Percentiles rank a stretch among this genome's conserved stretches.
Conservation (phyloP, 345 rosid species). For the Mangifera indica region DNA sequence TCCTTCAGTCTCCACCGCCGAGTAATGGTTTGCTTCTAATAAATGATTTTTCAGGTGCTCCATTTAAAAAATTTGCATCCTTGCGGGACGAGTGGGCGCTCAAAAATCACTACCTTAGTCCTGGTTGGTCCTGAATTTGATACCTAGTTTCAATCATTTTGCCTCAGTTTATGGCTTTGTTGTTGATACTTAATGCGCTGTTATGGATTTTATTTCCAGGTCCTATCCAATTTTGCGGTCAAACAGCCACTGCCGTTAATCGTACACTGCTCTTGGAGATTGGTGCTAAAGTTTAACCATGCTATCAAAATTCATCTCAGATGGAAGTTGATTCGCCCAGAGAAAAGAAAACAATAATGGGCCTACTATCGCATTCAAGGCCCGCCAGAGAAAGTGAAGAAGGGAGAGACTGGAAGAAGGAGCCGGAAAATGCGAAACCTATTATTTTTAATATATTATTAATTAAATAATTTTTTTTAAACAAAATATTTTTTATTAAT, state of each 20-base stretch:
- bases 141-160: not conserved
- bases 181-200: not conserved
- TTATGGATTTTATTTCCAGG: conserved; percentile 38
- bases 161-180: not conserved
- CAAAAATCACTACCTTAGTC: conserved; percentile 82
- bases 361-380: too few relatives aligned
- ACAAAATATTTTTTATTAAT: too few relatives aligned
- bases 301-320: too few relatives aligned
- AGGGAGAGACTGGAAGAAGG: too few relatives aligned
- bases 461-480: too few relatives aligned
- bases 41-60: conserved; percentile 60
- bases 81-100: too few relatives aligned
- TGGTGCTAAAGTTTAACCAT: conserved; percentile 51
- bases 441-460: too few relatives aligned
- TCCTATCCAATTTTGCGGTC: conserved; percentile 86
- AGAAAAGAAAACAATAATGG: conserved; percentile 7
- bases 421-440: too few relatives aligned
- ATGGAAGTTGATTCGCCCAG: not conserved
- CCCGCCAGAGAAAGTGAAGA: too few relatives aligned
- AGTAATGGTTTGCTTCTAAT: not conserved
- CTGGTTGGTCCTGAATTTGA: conserved; percentile 53
- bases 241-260: conserved; percentile 55
- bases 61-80: conserved; percentile 75
- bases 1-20: not conserved
- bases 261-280: conserved; percentile 78